Conservation (phyloP, 1,139 yeast species). For the Arxiozyma bovina region DNA sequence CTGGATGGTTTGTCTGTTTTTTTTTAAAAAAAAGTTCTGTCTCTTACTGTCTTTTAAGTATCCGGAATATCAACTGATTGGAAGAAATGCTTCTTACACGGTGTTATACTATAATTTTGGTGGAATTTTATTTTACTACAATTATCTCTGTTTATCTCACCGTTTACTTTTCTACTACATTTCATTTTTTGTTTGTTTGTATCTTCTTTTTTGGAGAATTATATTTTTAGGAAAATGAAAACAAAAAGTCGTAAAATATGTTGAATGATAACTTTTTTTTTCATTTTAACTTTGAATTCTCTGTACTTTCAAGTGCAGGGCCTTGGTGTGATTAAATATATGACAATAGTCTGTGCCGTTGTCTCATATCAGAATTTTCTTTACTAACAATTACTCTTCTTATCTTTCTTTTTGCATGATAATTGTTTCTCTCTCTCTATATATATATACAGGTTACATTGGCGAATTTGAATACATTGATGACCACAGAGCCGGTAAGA, state of each 20-base stretch:
- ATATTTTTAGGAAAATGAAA: not conserved
- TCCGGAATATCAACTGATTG: constrained; percentile 66
- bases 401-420: not conserved
- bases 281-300: not conserved
- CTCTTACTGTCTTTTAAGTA: constrained; percentile 96
- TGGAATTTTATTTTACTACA: not conserved
- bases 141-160: constrained; percentile 21
- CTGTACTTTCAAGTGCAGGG: not conserved
- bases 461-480: constrained; percentile 98
- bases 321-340: not conserved
- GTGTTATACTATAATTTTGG: constrained; percentile 27
- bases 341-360: not conserved
- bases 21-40: constrained; percentile 47
- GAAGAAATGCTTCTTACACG: constrained; percentile 77
- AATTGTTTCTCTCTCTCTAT: too few species aligned
- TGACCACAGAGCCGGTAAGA: constrained; percentile 98
- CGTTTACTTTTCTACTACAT: constrained; percentile 77
- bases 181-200: too few species aligned
- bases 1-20: constrained; percentile 71
- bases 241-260: not conserved
- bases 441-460: constrained; percentile 60
- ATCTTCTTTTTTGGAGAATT: not conserved
- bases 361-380: not conserved
- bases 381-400: not conserved
- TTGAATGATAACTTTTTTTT: not conserved